Conservation (phyloP, 2,329 filamentous ascomycete genomes). For the Aspergillus viridinutans region DNA sequence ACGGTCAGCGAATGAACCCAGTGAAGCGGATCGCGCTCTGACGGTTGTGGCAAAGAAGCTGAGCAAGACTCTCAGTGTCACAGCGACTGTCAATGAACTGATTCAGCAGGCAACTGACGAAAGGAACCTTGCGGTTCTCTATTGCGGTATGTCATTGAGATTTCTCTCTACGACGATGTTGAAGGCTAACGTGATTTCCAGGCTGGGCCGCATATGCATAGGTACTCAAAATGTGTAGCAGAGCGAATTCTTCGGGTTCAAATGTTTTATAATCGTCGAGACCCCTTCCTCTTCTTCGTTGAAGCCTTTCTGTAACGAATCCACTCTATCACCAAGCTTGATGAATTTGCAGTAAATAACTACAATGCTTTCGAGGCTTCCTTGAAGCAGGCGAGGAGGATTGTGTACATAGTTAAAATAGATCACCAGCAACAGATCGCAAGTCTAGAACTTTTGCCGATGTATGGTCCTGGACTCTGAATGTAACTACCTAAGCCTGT, state of each 20-base stretch:
- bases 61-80: conserved; percentile 87
- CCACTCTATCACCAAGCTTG: no score
- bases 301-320: not conserved
- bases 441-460: no score
- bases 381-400: no score
- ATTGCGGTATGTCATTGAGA: conserved; percentile 57
- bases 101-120: conserved; percentile 96
- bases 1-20: conserved; percentile 52
- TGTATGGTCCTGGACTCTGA: no score
- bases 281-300: not conserved
- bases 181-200: conserved; percentile 16
- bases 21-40: conserved; percentile 86
- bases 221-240: not conserved
- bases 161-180: not conserved
- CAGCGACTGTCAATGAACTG: conserved; percentile 91
- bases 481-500: no score
- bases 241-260: not conserved
- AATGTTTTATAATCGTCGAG: not conserved
- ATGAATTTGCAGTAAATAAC: no score
- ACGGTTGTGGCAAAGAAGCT: conserved; percentile 95
- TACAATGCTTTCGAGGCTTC: no score
- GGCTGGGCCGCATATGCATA: conserved; percentile 52
- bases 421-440: no score
- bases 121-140: conserved; percentile 84
- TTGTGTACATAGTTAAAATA: no score